Base-by-base conservation (phyloP, 73 alveolate species). In the Paramecium caudatum region DNA sequence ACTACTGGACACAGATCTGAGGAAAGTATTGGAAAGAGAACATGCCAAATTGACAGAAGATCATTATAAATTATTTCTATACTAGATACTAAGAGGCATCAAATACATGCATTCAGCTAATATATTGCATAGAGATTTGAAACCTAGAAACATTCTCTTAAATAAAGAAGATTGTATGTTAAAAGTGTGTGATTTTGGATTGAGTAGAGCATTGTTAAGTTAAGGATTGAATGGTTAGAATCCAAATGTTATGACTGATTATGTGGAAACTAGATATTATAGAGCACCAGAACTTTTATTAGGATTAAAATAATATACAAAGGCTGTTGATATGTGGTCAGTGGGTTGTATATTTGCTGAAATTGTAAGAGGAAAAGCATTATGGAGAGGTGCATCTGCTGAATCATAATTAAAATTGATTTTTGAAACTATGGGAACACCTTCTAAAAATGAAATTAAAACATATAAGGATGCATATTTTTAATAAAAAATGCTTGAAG, bases 1-100 rank as follows among this genome's bases (percentile, higher is more conserved):
- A 90, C 92, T 98, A 69, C 95, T 98, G 99, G 99, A 98, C 78
- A 98, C 99, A n/a, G 99, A 98, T 90, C 88, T 98, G 46, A 95
- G 96, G n/a, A 80, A 96, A 61, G 97, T 98, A 37, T 90, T 98
- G 32, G 96, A 97, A 91, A 92, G 99, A 25, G 95, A 95, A 37
- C 97, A 98, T 91, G 96, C 92, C 5, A 74, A 96, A 88, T 96
- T 98, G 61, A 90, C 98, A 8, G 98, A 95, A 61, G 99, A 97
- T 45, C 99, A 98, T 87, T 95, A 93, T 84, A 97, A 96, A 70
- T 96, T 94, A 93, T 98, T 98, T 91, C 91, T 97, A 81, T 98
- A 96, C 84, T 98, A 98, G 92, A 96, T 97, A 23, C 90, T 95
- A 47, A 85, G 99, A 90, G 99, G 99, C 19, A 74, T 97, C 49